Evolutionary conservation across 371 early-diverging fungal genomes (phyloP), one percentile per base, ranked within the genome.

Genomic region (Dichotomocladium elegans): DNA sequence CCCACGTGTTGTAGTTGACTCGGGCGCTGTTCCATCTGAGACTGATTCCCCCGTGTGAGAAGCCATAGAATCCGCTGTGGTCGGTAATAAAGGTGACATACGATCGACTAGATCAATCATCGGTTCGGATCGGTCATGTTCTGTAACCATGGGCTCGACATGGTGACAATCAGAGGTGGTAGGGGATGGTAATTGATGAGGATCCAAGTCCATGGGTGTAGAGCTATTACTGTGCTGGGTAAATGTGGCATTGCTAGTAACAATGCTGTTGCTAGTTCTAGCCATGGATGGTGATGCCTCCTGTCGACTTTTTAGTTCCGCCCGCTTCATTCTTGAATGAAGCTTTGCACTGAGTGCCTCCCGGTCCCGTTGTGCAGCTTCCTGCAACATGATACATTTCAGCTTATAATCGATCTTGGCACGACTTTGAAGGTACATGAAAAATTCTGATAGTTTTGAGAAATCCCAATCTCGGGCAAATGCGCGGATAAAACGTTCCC

Each of bases 391-490:
- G 31, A 80, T 66, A 33, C 86, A 85, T 60, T 88, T 88, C 41
- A 86, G 77, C 47, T 83, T 79, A 58, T 85, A 86, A 51, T 79
- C 85, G 31, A 88, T 77, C 8, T 84, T 85, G 11, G 87, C 80
- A 35, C 74, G 72, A 37, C 79, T 77, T 53, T 82, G 80, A 28
- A 88, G 65, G 31, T 77, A 82, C 62, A 85, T 85, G 70, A 88
- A 88, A 33, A 88, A 86, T 60, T 87, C 87, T 3, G 87, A 86
- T 29, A 88, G 63, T 24, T 86, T 80, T 44, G 85, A 86, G 66
- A 88, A 88, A 61, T 86, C 86, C 89, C 89, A 88, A 51, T 84
- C 83, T n/a, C 78, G 76, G 0, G 85, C 81, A 27, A 88, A 77
- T 5, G 80, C 80, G 45, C 83, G 77, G 58, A 88, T 57, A 34